These are phyloP conservation scores for Linum lewisii DNA, from an alignment of 345 rosid species.

Conservation along the genomic window DNA sequence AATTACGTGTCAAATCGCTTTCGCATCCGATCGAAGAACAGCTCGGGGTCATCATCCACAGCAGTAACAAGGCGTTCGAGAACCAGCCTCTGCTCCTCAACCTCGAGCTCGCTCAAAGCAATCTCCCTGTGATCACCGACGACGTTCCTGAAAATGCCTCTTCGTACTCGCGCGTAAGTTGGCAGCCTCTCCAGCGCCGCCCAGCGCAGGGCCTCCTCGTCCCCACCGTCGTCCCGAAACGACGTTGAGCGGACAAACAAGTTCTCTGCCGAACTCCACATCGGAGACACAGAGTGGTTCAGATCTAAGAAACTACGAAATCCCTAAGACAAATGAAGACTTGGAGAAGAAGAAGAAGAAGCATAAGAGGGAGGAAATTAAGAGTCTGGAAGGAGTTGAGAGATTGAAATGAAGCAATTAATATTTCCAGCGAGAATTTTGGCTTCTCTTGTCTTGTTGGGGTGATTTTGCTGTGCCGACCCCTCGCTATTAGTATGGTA, in stretches of 20 bases:
- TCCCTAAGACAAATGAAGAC: too few species aligned
- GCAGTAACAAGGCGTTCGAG: constrained; percentile 64
- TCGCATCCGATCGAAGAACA: constrained; percentile 72
- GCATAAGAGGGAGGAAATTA: background rate
- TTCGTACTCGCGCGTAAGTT: constrained; percentile 56
- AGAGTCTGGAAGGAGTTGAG: background rate
- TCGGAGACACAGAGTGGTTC: background rate
- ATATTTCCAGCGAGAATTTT: background rate
- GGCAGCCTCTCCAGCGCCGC: constrained; percentile 91
- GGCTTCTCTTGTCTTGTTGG: background rate
- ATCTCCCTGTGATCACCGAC: constrained; percentile 64
- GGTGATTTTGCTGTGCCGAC: background rate
- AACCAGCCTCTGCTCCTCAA: constrained; percentile 57
- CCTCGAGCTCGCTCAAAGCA: constrained; percentile 55
- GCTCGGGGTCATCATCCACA: constrained; percentile 77
- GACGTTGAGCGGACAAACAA: constrained; percentile 62
- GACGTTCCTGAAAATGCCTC: constrained; percentile 64
- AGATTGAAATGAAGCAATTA: background rate
- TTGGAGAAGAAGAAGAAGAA: constrained; percentile 1
- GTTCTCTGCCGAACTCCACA: constrained; percentile 89
- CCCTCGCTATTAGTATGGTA: constrained; percentile 19
- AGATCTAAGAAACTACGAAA: constrained; percentile 18
- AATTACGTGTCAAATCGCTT: constrained; percentile 68
- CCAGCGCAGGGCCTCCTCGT: constrained; percentile 87
- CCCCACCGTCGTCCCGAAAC: constrained; percentile 42